Evolutionary conservation across 192 early-diverging fungal species (phyloP).

Genomic region (Paraglomus brasilianum): DNA sequence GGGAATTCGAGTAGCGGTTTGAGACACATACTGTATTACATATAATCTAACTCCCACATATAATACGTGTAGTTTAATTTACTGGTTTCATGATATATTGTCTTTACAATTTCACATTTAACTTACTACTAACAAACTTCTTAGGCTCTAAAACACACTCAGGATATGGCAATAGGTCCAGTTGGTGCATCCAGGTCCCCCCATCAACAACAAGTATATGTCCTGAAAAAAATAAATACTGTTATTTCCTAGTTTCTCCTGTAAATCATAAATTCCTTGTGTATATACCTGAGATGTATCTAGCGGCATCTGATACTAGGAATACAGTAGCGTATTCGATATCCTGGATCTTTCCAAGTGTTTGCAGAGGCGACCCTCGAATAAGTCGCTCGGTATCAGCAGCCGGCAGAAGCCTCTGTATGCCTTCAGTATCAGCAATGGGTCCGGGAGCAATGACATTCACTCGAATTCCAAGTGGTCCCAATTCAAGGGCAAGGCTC

Average conservation of each 20-base stretch:
- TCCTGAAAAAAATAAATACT: slow-evolving; percentile 17
- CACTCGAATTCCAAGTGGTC: slow-evolving; percentile 67
- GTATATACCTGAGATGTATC: slow-evolving; percentile 50
- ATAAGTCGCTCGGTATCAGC: slow-evolving; percentile 13
- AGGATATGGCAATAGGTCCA: slow-evolving; percentile 20
- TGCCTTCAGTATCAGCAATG: slow-evolving; percentile 46
- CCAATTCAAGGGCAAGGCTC: slow-evolving; percentile 64
- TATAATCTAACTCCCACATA: too few species aligned
- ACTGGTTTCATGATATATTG: too few species aligned
- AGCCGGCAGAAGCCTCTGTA: slow-evolving; percentile 39
- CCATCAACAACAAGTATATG: slow-evolving; percentile 60
- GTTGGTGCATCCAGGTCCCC: slow-evolving; percentile 48
- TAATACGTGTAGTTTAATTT: too few species aligned
- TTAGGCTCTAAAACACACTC: slow-evolving; percentile 20
- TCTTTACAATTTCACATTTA: too few species aligned
- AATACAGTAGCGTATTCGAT: slow-evolving; percentile 72
- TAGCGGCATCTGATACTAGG: slow-evolving; percentile 61
- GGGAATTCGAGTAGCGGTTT: too few species aligned
- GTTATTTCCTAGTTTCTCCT: too few species aligned
- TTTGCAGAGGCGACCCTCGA: slow-evolving; percentile 9
- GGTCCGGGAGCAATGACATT: slow-evolving; percentile 68
- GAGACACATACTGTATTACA: too few species aligned
- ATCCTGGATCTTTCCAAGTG: slow-evolving; percentile 49
- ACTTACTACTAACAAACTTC: too few species aligned
- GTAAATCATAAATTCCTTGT: too few species aligned